Base-by-base conservation (phyloP, 1,284 basidiomycete genomes). In the Inonotus obliquus region DNA sequence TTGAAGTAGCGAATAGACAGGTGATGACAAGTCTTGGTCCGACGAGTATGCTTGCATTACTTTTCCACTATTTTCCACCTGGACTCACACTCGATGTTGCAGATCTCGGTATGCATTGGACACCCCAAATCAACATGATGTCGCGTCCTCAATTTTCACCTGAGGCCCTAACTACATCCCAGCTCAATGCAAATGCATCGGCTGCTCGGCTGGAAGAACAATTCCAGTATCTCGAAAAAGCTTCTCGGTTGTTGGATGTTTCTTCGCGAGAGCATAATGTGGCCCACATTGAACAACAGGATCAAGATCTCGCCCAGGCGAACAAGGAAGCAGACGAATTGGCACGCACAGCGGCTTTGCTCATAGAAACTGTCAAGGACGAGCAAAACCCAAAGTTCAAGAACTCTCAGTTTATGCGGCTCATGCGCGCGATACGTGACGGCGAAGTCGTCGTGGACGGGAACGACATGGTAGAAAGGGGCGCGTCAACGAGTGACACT, bases 391-490 rank as follows among this genome's bases (percentile, higher is more conserved):
- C 88, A 48, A 98, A 98, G 73, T 94, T 98, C 71, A 82, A 87
- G 71, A 84, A 95, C 56, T 96, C 93, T 73, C 81, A 86, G 65
- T 98, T 98, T 72, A 80, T 98, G 77, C 81, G 82, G 19, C 80
- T 98, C 29, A 95, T 98, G 89, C 84, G 84, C 58, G 87, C 92
- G 68, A 75, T 98, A 48, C 81, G 93, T 25, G 92, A 96, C 72
- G 85, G 86, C 13, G 83, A 91, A 67, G 82, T 95, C n/a, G 83
- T 90, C 9, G 88, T 97, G 1, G 84, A 94, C 61, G 93, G 90
- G 19, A 86, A 92, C 69, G 76, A 89, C 59, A 85, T 96, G 73
- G 87, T 96, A 14, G 77, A 84, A 64, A 81, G 75, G 62, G 75
- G 78, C 59, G 75, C 49, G 41, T 63, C 65, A 25, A 64, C 54